These are phyloP conservation scores for Suhomyces tanzawaensis DNA, from an alignment of 805 yeast species.

Conservation along the genomic window DNA sequence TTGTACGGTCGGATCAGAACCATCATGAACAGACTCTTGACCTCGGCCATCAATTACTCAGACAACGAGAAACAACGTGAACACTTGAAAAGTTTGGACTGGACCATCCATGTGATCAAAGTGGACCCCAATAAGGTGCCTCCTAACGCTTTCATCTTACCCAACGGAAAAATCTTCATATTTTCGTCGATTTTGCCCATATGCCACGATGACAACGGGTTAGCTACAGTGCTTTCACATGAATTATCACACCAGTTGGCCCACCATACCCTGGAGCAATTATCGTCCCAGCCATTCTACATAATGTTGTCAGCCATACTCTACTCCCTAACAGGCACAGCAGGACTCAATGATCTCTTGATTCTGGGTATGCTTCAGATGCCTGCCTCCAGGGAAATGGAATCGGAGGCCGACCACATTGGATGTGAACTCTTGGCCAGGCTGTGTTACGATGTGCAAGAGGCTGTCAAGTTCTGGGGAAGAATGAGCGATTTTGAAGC, in stretches of 20 bases:
- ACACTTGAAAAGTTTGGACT: slow-evolving; percentile 45
- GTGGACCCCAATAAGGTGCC: slow-evolving; percentile 68
- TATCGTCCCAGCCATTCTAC: slow-evolving; percentile 75
- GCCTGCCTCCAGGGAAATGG: slow-evolving; percentile 93
- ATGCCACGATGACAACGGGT: slow-evolving; percentile 79
- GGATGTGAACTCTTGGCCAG: slow-evolving; percentile 89
- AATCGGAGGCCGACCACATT: slow-evolving; percentile 91
- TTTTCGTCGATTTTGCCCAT: slow-evolving; percentile 75
- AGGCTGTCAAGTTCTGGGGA: slow-evolving; percentile 76
- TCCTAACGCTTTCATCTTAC: slow-evolving; percentile 95
- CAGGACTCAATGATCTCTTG: slow-evolving; percentile 47
- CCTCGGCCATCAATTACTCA: slow-evolving; percentile 45
- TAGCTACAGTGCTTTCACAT: slow-evolving; percentile 93
- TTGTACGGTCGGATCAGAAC: slow-evolving; percentile 50
- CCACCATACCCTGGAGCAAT: slow-evolving; percentile 81
- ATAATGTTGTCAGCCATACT: slow-evolving; percentile 50
- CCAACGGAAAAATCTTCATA: slow-evolving; percentile 94
- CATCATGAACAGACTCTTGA: slow-evolving; percentile 64
- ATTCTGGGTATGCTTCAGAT: slow-evolving; percentile 59
- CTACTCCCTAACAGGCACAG: slow-evolving; percentile 61
- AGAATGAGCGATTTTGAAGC: slow-evolving; percentile 58
- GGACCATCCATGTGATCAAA: slow-evolving; percentile 72
- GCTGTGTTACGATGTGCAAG: slow-evolving; percentile 80
- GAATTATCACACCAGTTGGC: slow-evolving; percentile 95
- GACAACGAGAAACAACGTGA: slow-evolving; percentile 30